Conservation (phyloP, 164 flowering plant species). For the Vitis labrusca region DNA sequence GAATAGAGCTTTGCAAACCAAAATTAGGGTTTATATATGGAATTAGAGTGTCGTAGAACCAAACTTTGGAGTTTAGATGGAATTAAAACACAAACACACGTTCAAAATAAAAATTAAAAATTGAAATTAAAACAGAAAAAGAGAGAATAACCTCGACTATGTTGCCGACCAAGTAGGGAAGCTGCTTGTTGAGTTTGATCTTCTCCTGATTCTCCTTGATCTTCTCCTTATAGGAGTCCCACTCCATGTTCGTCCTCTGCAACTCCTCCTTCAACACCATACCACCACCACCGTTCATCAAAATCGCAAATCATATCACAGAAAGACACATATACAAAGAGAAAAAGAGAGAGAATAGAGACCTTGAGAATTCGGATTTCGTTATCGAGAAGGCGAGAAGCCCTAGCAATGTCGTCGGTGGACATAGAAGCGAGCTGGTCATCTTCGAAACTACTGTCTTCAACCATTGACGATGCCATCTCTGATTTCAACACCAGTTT, state of each 20-base stretch:
- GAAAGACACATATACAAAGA: background rate
- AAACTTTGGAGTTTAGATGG: no score
- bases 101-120: background rate
- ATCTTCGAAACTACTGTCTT: constrained; percentile 69
- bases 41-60: no score
- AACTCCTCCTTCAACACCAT: constrained; percentile 55
- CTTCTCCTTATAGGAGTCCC: constrained; percentile 76
- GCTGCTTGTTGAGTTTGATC: constrained; percentile 85
- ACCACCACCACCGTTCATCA: background rate
- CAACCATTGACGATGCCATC: constrained; percentile 76
- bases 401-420: constrained; percentile 68
- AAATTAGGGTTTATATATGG: no score
- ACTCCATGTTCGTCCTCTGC: constrained; percentile 66
- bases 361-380: constrained; percentile 77
- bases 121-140: background rate
- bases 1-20: no score
- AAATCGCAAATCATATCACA: constrained; percentile 2
- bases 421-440: constrained; percentile 77
- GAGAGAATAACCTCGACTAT: constrained; percentile 67
- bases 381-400: constrained; percentile 83
- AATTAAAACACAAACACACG: no score
- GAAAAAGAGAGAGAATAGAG: constrained; percentile 4
- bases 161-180: constrained; percentile 87
- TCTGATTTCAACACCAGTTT: background rate
- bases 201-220: constrained; percentile 88